phyloP scores from a whole-genome alignment of 2,329 filamentous ascomycete genomes.

The Xylariaceae sp. region DNA sequence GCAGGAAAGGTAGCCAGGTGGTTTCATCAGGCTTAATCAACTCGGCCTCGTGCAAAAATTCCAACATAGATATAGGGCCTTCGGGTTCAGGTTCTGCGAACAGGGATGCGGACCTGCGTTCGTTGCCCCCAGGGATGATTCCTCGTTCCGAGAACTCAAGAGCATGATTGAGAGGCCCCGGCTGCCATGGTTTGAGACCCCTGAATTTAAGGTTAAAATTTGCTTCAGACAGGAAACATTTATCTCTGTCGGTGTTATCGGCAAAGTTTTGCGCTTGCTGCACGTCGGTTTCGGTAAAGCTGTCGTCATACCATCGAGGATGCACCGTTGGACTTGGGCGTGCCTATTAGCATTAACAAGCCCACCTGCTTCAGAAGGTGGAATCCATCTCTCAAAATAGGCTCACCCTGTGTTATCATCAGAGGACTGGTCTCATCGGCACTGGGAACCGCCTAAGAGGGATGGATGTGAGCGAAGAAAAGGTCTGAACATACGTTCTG shows the following conservation, averaged over 20 bases:
- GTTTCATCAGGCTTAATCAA: not conserved
- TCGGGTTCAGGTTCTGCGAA: not conserved
- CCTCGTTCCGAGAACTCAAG: not conserved
- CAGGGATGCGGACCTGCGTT: not conserved
- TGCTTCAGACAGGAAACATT: not conserved
- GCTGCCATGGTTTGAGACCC: not conserved
- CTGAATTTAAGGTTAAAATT: not conserved
- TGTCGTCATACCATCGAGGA: no score
- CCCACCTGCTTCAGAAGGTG: no score
- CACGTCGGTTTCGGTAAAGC: no score
- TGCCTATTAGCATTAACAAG: no score
- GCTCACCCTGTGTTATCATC: no score
- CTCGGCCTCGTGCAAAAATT: not conserved
- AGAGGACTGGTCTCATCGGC: no score
- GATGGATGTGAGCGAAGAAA: no score
- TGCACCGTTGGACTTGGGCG: no score
- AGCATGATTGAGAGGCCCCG: not conserved
- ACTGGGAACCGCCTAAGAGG: no score
- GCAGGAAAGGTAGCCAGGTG: not conserved
- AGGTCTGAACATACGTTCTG: no score
- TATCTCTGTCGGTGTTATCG: not conserved
- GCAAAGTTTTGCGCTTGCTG: no score
- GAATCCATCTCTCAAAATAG: no score
- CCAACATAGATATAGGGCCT: not conserved
- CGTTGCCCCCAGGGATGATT: slow-evolving; percentile 4